Conservation (phyloP, 129 eudicot genomes). For the Flaveria linearis region DNA sequence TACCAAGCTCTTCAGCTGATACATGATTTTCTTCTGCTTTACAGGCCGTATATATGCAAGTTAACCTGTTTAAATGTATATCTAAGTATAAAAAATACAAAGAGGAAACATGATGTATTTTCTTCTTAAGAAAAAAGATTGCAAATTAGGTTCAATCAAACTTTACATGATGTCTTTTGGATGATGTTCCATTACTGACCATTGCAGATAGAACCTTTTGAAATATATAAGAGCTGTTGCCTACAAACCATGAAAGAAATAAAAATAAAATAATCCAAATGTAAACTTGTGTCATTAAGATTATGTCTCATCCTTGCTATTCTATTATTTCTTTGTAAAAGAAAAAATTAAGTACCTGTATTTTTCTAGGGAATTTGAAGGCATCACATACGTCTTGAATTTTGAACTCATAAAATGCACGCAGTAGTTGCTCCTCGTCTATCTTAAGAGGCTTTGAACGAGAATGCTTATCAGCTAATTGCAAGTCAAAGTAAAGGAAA, state of each 20-base stretch:
- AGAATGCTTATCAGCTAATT: slow-evolving; percentile 79
- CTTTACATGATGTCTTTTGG: slow-evolving; percentile 90
- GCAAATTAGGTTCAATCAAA: slow-evolving; percentile 12
- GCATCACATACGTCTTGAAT: slow-evolving; percentile 97
- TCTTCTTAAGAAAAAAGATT: slow-evolving; percentile 5
- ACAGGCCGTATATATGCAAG: slow-evolving; percentile 97
- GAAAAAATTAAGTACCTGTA: slow-evolving; percentile 56
- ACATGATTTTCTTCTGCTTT: slow-evolving; percentile 99
- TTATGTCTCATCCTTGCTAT: background rate
- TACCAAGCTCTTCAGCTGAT: slow-evolving; percentile 98
- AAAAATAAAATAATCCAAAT: slow-evolving; percentile 7
- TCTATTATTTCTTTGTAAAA: background rate
- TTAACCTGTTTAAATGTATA: slow-evolving; percentile 56
- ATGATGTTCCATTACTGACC: slow-evolving; percentile 99
- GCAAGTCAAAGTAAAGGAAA: slow-evolving; percentile 15
- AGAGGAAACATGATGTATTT: background rate
- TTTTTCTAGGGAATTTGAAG: slow-evolving; percentile 90
- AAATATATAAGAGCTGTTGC: slow-evolving; percentile 93
- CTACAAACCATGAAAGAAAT: slow-evolving; percentile 46
- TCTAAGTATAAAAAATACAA: background rate
- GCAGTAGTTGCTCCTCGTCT: slow-evolving; percentile 83
- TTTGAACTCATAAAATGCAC: slow-evolving; percentile 91
- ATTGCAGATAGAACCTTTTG: slow-evolving; percentile 87
- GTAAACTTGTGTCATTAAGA: slow-evolving; percentile 2
- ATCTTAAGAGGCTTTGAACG: slow-evolving; percentile 80